Evolutionary conservation across 2,329 filamentous ascomycete genomes (phyloP).

Genomic region (Diaporthe eres): DNA sequence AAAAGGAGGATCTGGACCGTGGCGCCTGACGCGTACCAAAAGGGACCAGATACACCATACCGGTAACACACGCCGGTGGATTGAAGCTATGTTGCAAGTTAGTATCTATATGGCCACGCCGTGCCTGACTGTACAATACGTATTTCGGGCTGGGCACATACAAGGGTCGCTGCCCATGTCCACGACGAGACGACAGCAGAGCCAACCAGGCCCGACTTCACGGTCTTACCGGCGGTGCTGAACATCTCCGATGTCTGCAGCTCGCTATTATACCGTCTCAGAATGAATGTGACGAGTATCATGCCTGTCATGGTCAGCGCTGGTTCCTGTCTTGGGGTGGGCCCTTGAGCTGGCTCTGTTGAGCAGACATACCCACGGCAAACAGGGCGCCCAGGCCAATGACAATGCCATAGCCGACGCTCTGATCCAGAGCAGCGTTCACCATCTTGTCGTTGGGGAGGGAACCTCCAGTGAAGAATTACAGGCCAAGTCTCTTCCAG

Average conservation of each 20-base stretch:
- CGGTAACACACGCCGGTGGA: conserved; percentile 86
- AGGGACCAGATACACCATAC: conserved; percentile 76
- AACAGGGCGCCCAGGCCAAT: conserved; percentile 83
- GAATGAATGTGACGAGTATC: conserved; percentile 55
- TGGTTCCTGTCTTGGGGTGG: too few species aligned
- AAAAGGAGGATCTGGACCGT: conserved; percentile 91
- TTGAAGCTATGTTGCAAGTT: conserved; percentile 70
- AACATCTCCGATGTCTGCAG: conserved; percentile 94
- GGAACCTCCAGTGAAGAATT: neutral
- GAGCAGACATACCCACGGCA: conserved; percentile 66
- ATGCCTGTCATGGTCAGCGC: conserved; percentile 47
- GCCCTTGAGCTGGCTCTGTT: neutral
- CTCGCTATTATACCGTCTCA: conserved; percentile 66
- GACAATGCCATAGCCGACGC: conserved; percentile 84
- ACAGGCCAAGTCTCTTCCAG: neutral
- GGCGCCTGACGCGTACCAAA: conserved; percentile 77
- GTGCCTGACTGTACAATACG: neutral
- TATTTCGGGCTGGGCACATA: conserved; percentile 63
- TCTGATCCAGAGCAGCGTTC: conserved; percentile 64
- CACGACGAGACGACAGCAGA: conserved; percentile 91
- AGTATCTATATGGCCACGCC: neutral
- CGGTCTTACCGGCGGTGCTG: conserved; percentile 88
- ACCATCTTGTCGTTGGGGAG: conserved; percentile 45
- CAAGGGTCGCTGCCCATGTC: conserved; percentile 90
- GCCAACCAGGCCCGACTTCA: conserved; percentile 91